Conservation (phyloP, 352 stramenopile genomes). For the Saprolegnia parasitica region DNA sequence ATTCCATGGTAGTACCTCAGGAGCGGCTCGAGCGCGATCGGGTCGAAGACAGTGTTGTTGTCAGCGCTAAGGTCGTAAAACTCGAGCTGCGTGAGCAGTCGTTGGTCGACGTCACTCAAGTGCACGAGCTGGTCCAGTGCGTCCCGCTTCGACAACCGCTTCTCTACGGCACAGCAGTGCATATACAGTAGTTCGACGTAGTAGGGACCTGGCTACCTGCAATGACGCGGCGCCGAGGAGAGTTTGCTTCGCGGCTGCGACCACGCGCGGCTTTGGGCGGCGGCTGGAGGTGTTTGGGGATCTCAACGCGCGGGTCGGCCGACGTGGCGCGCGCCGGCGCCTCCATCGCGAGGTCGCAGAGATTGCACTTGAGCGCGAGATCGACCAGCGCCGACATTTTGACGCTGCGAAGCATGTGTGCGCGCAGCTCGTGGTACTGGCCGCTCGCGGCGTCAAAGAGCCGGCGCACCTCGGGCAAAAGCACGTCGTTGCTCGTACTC, state of each 20-base stretch:
- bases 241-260: constrained; percentile 51
- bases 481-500: constrained; percentile 43
- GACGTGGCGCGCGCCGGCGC: constrained; percentile 34
- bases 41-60: constrained; percentile 47
- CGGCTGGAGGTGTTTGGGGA: constrained; percentile 34
- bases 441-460: constrained; percentile 65
- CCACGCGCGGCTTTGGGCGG: constrained; percentile 38
- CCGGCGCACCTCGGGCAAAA: constrained; percentile 59
- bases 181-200: too few relatives aligned
- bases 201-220: constrained; percentile 1
- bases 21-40: constrained; percentile 53
- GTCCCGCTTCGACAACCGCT: constrained; percentile 4
- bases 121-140: constrained; percentile 14
- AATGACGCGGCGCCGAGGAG: constrained; percentile 34
- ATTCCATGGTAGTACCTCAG: constrained; percentile 34
- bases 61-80: neutral
- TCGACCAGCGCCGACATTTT: constrained; percentile 63
- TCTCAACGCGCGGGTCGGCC: constrained; percentile 40
- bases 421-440: constrained; percentile 52
- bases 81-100: constrained; percentile 3
- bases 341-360: constrained; percentile 52
- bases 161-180: neutral
- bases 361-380: constrained; percentile 55
- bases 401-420: constrained; percentile 49
- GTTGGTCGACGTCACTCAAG: neutral